Evolutionary conservation across 2,329 filamentous ascomycete species (phyloP).

Genomic region (Penicillium sumatraense): DNA sequence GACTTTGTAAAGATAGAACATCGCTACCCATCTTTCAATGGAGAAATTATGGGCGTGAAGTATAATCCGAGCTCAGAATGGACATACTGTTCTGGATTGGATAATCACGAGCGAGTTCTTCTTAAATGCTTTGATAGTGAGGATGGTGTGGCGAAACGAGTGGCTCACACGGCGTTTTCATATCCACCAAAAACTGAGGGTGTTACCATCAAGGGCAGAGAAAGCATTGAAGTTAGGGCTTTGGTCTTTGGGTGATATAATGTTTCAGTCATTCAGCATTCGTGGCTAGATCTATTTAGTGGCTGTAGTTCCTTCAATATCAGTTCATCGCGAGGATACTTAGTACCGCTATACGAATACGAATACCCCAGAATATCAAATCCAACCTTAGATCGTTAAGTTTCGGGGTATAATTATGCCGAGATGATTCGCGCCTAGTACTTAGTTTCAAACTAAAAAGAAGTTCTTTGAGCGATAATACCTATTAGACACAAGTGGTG

Average conservation of each 20-base stretch:
- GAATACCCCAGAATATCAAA: background rate
- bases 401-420: too few species aligned
- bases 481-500: too few species aligned
- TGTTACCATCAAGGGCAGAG: background rate
- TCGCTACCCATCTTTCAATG: background rate
- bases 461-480: too few species aligned
- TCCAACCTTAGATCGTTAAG: too few species aligned
- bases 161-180: background rate
- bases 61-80: background rate
- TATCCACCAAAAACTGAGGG: background rate
- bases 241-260: background rate
- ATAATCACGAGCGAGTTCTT: background rate
- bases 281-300: too few species aligned
- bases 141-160: background rate
- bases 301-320: too few species aligned
- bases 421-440: too few species aligned
- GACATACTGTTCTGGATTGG: background rate
- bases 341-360: background rate
- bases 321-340: too few species aligned
- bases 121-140: background rate
- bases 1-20: background rate
- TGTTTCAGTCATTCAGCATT: background rate
- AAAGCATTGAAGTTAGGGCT: background rate
- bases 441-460: too few species aligned
- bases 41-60: background rate